A percentile compares a stretch with the other conserved stretches of the same genome.
These are phyloP conservation scores for Microbotryomycetes sp. DNA, from an alignment of 1,284 basidiomycete genomes.

Conservation along the genomic window DNA sequence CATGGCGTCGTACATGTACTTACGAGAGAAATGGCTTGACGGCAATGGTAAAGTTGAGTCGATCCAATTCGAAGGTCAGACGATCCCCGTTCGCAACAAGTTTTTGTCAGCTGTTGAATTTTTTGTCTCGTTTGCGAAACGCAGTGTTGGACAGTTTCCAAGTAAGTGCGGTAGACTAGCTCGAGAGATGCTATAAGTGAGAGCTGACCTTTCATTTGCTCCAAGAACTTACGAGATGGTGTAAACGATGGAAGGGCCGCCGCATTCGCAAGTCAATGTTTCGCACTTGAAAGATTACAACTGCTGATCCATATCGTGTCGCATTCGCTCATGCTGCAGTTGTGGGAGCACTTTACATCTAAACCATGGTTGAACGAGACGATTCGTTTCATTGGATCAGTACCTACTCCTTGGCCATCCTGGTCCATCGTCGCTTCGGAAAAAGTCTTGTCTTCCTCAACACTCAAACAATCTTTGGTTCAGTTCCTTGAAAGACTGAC, in stretches of 20 bases:
- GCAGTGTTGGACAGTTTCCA: conserved; percentile 82
- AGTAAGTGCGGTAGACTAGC: conserved; percentile 1
- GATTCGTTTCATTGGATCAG: conserved; percentile 63
- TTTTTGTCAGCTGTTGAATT: no score
- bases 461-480: conserved; percentile 42
- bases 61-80: conserved; percentile 67
- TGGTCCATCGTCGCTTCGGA: conserved; percentile 86
- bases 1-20: conserved; percentile 90
- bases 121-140: neutral
- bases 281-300: neutral
- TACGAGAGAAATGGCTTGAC: conserved; percentile 69
- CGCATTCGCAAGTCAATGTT: conserved; percentile 27
- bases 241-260: conserved; percentile 65
- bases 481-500: conserved; percentile 62
- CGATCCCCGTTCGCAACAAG: neutral
- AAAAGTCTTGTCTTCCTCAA: conserved; percentile 48
- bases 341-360: conserved; percentile 63
- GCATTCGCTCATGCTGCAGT: no score
- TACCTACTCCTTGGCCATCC: conserved; percentile 92
- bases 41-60: conserved; percentile 44
- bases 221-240: conserved; percentile 67
- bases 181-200: neutral
- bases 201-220: conserved; percentile 34
- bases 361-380: conserved; percentile 60
- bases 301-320: neutral